Evolutionary conservation across 2,329 filamentous ascomycete genomes (phyloP).

Genomic region (Colletotrichum gigasporum): DNA sequence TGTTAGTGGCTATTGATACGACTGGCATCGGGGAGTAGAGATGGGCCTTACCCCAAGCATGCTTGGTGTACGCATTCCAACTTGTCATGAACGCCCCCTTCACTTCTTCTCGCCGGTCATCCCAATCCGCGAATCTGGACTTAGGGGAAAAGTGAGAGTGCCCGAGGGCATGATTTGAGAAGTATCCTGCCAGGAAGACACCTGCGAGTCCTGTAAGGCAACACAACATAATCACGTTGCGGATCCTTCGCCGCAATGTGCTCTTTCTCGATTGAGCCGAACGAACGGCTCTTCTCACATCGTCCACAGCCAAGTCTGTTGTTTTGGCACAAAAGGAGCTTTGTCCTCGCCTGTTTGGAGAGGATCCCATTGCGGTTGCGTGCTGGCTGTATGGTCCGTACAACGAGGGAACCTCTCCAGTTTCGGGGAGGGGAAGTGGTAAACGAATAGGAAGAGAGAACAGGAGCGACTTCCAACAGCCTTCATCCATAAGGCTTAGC

Average conservation of each 20-base stretch:
- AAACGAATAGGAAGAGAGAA: too few relatives aligned
- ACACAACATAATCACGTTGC: not conserved
- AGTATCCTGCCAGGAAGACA: not conserved
- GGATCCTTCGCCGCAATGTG: not conserved
- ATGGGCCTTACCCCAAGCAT: slow-evolving; percentile 94
- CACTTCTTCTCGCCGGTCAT: slow-evolving; percentile 78
- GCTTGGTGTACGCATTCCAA: slow-evolving; percentile 90
- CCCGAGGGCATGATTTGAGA: not conserved
- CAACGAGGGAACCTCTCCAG: not conserved
- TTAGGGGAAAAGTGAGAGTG: not conserved
- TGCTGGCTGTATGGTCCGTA: too few relatives aligned
- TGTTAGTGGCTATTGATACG: not conserved
- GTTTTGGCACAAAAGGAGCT: too few relatives aligned
- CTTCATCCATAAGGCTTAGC: too few relatives aligned
- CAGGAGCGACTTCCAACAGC: too few relatives aligned
- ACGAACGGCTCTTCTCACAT: not conserved
- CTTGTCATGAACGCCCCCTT: slow-evolving; percentile 89
- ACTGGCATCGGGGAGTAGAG: not conserved
- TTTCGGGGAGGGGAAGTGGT: too few relatives aligned
- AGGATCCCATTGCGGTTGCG: not conserved
- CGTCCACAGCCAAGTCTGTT: not conserved
- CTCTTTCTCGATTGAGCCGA: too few relatives aligned
- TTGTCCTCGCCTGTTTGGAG: not conserved
- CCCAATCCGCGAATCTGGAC: slow-evolving; percentile 71
- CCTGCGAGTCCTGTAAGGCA: not conserved